phyloP scores from a whole-genome alignment of 225 moss, liverwort and hornwort species.

The Anthoceros angustus region DNA sequence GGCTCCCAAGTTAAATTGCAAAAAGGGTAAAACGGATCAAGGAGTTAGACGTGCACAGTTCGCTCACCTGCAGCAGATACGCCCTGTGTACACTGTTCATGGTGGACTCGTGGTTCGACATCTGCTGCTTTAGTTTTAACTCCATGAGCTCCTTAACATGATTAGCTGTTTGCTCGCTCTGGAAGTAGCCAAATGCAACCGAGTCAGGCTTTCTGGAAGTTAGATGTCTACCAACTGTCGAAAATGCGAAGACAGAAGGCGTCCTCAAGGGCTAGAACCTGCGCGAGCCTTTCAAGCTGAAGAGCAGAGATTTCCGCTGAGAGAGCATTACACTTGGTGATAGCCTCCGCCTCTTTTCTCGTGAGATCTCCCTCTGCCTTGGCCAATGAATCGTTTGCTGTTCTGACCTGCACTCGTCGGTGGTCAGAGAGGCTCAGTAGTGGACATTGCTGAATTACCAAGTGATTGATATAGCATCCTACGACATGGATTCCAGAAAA shows the following conservation, averaged over 20 bases:
- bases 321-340: constrained; percentile 6
- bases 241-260: too few species aligned
- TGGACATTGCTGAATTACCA: not conserved
- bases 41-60: too few species aligned
- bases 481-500: too few species aligned
- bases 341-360: constrained; percentile 11
- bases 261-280: constrained; percentile 9
- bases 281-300: constrained; percentile 21
- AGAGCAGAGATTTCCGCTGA: constrained; percentile 19
- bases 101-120: constrained; percentile 15
- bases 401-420: constrained; percentile 11
- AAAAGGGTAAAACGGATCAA: not conserved
- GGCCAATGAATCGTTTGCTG: constrained; percentile 9
- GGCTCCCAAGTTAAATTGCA: not conserved
- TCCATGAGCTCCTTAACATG: constrained; percentile 24
- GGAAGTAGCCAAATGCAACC: not conserved
- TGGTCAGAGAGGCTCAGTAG: not conserved
- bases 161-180: constrained; percentile 21
- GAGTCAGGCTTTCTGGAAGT: not conserved
- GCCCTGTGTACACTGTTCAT: constrained; percentile 16
- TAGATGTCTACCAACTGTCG: too few species aligned
- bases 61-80: constrained; percentile 21
- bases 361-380: constrained; percentile 15
- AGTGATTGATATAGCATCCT: too few species aligned
- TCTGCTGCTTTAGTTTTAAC: constrained; percentile 15